Evolutionary conservation across 371 early-diverging fungal species (phyloP), one percentile per base, ranked within the genome.

Genomic region (Chytridium lagenaria): DNA sequence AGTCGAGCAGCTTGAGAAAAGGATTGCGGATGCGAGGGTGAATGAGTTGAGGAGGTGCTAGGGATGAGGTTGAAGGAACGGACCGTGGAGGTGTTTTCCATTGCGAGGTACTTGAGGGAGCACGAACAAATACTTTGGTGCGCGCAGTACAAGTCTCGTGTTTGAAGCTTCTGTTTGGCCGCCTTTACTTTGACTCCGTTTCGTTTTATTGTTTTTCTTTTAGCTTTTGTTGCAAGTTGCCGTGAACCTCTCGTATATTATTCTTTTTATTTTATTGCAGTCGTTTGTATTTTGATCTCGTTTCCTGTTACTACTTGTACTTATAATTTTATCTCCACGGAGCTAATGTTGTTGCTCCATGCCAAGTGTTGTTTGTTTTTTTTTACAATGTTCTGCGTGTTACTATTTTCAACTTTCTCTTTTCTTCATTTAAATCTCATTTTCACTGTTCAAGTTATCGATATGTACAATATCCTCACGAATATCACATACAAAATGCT

Each of bases 111-210:
- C 59, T 75, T 81, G 55, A 50, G 81, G 19, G 78, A 78, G 69
- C 81, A 81, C 55, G 81, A 81, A 70, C 81, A 81, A 68, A 70
- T 81, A 23, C 68, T 78, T 7, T 78, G 77, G 80, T 37, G 59
- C 28, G 77, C 66, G n/a, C 37, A 66, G 23, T 66, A 66, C 44
- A 38, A 44, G 39, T 37, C 66, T 16, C 19, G 37, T 12, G 55
- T 26, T 52, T 52, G 26, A 52, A 26, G 7, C 23, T 52, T 52
- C 55, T 52, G 12, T 52, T 26, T 52, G 12, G 12, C 26, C 5
- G 5, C 19, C n/a, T 5, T 12, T 23, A 26, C 5, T 52, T 52
- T n/a, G 55, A 5, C 26, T 52, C 26, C 26, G 12, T 5, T 52
- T 52, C 26, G 55, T 52, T 52, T n/a, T n/a, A n/a, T 52, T 52